Percentiles rank a stretch among this genome's conserved stretches.
Evolutionary conservation across 805 yeast genomes (phyloP).

Genomic region (Cyberlindnera nakhonratchasimensis): DNA sequence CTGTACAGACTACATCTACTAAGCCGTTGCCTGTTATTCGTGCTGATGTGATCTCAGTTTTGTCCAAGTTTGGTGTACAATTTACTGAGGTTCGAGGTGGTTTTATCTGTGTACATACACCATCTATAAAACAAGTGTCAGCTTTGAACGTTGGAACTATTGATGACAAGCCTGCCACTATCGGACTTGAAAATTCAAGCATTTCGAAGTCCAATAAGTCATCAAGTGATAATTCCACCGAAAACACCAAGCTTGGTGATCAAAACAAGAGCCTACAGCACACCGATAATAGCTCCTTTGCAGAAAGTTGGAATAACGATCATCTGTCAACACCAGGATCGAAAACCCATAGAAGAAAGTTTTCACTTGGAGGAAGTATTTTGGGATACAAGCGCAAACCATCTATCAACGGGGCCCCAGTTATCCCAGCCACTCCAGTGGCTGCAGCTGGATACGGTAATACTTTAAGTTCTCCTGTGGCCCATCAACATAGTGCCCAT

Average conservation of each 20-base stretch:
- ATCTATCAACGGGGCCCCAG: conserved; percentile 29
- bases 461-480: conserved; percentile 28
- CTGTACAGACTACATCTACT: conserved; percentile 92
- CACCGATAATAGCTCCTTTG: conserved; percentile 15
- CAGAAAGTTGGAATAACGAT: conserved; percentile 20
- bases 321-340: conserved; percentile 23
- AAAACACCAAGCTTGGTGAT: conserved; percentile 1
- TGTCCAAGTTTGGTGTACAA: conserved; percentile 72
- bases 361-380: conserved; percentile 57
- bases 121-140: conserved; percentile 35
- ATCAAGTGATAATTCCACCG: conserved; percentile 11
- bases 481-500: conserved; percentile 29
- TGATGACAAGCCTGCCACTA: conserved; percentile 7
- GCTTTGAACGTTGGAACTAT: conserved; percentile 6
- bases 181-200: conserved; percentile 7
- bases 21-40: conserved; percentile 87
- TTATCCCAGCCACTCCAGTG: conserved; percentile 54
- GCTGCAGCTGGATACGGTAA: conserved; percentile 33
- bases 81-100: conserved; percentile 93
- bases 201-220: conserved; percentile 18
- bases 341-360: conserved; percentile 55
- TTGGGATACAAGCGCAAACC: conserved; percentile 47
- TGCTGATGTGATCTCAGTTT: conserved; percentile 73
- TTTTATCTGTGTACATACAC: conserved; percentile 72
- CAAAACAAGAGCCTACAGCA: conserved; percentile 10